These are phyloP conservation scores for Fusarium sublunatum DNA, from an alignment of 2,329 filamentous ascomycete species.

Conservation along the genomic window DNA sequence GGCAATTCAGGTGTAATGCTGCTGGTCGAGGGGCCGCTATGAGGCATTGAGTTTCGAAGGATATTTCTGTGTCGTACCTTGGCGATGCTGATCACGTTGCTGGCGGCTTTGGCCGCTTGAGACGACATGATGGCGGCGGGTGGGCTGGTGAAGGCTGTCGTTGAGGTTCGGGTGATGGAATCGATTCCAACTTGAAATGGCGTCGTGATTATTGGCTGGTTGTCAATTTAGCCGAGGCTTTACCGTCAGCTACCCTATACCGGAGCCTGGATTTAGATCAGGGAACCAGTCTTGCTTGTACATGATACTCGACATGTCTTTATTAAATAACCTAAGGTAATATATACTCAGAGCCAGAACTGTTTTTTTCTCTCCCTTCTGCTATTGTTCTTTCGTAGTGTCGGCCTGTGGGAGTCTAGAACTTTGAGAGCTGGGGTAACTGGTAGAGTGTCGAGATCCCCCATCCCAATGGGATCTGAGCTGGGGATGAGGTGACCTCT, in stretches of 20 bases:
- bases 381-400: too few relatives aligned
- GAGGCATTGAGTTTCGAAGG: slow-evolving; percentile 28
- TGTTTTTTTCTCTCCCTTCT: too few relatives aligned
- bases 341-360: too few relatives aligned
- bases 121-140: slow-evolving; percentile 66
- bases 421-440: too few relatives aligned
- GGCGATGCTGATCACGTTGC: slow-evolving; percentile 65
- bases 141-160: slow-evolving; percentile 37
- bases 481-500: too few relatives aligned
- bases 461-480: too few relatives aligned
- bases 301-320: too few relatives aligned
- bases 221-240: slow-evolving; percentile 44
- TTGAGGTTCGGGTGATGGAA: slow-evolving; percentile 44
- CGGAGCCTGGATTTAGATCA: neutral
- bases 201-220: slow-evolving; percentile 45
- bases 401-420: too few relatives aligned
- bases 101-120: slow-evolving; percentile 68
- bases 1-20: slow-evolving; percentile 31
- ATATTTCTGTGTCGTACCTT: slow-evolving; percentile 60
- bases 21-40: slow-evolving; percentile 29
- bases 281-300: too few relatives aligned
- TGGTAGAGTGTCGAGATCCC: too few relatives aligned
- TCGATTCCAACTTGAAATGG: slow-evolving; percentile 47
- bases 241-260: slow-evolving; percentile 43
- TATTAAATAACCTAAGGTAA: too few relatives aligned